phyloP scores from a whole-genome alignment of 2,329 filamentous ascomycete species.

The Raffaelea albimanens region DNA sequence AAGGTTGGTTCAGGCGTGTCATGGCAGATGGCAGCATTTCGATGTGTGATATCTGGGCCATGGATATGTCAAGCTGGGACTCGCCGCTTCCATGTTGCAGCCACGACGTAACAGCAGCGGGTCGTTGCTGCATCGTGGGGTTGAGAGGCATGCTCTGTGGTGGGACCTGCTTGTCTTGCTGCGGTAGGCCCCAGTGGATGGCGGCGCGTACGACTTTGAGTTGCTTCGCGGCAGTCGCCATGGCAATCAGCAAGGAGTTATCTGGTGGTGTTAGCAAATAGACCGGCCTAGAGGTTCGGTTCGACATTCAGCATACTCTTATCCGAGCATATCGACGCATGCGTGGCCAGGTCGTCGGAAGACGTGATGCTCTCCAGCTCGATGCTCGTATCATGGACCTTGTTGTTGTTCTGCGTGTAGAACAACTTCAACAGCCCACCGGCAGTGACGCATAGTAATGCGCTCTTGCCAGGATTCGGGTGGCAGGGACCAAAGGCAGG shows the following conservation, averaged over 20 bases:
- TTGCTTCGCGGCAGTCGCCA: constrained; percentile 61
- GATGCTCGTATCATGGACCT: constrained; percentile 62
- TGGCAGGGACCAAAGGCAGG: constrained; percentile 65
- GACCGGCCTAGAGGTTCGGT: too few species aligned
- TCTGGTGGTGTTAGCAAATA: constrained; percentile 18
- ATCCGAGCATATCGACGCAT: constrained; percentile 67
- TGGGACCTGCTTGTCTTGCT: constrained; percentile 44
- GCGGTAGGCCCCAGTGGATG: constrained; percentile 62
- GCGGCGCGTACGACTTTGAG: constrained; percentile 64
- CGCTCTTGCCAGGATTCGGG: constrained; percentile 59
- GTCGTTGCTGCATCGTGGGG: constrained; percentile 44
- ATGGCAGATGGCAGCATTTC: constrained; percentile 61
- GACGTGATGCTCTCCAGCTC: constrained; percentile 66
- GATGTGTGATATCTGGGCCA: constrained; percentile 62
- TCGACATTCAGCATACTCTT: constrained; percentile 59
- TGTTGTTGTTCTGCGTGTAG: constrained; percentile 64
- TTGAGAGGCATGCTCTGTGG: constrained; percentile 37
- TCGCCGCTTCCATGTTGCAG: constrained; percentile 33
- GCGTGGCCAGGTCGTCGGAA: constrained; percentile 68
- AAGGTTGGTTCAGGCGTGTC: constrained; percentile 48
- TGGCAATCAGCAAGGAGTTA: constrained; percentile 49
- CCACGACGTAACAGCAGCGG: constrained; percentile 50
- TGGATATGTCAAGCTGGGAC: constrained; percentile 35
- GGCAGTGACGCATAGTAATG: constrained; percentile 67
- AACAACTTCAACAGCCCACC: constrained; percentile 66